Evolutionary conservation across 305 asterid genomes (phyloP).

Genomic region (Fraxinus ornus): DNA sequence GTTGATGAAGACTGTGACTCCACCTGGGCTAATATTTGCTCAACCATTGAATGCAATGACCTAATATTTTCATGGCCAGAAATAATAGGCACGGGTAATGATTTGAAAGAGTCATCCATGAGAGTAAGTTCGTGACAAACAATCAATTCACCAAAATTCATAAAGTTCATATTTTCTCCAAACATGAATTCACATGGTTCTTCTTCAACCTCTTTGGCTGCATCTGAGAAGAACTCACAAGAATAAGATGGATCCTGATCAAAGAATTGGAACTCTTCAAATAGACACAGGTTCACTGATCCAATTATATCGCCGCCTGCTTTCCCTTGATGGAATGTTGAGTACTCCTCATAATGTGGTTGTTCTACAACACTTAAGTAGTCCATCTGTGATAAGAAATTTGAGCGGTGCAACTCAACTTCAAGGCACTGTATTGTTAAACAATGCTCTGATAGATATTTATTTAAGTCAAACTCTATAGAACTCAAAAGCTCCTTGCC

Average conservation of each 20-base stretch:
- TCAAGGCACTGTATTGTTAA: constrained; percentile 32
- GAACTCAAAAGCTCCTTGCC: constrained; percentile 53
- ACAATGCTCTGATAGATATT: constrained; percentile 44
- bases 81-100: constrained; percentile 86
- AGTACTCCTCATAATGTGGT: constrained; percentile 37
- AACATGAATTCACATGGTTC: constrained; percentile 63
- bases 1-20: constrained; percentile 64
- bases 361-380: constrained; percentile 45
- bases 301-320: constrained; percentile 26
- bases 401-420: constrained; percentile 35
- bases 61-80: constrained; percentile 38
- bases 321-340: background rate
- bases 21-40: constrained; percentile 53
- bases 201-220: constrained; percentile 42
- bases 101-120: constrained; percentile 65
- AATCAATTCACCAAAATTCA: constrained; percentile 57
- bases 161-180: constrained; percentile 63
- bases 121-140: constrained; percentile 83
- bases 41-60: constrained; percentile 48
- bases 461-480: constrained; percentile 57
- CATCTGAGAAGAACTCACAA: constrained; percentile 43
- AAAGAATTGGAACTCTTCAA: constrained; percentile 58
- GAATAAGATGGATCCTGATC: constrained; percentile 44
- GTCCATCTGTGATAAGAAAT: constrained; percentile 38
- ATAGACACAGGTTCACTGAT: constrained; percentile 21